Percentiles rank a stretch among this genome's conserved stretches.
Conservation (phyloP, 2,329 filamentous ascomycete genomes). For the Phaeosphaeria sp. region DNA sequence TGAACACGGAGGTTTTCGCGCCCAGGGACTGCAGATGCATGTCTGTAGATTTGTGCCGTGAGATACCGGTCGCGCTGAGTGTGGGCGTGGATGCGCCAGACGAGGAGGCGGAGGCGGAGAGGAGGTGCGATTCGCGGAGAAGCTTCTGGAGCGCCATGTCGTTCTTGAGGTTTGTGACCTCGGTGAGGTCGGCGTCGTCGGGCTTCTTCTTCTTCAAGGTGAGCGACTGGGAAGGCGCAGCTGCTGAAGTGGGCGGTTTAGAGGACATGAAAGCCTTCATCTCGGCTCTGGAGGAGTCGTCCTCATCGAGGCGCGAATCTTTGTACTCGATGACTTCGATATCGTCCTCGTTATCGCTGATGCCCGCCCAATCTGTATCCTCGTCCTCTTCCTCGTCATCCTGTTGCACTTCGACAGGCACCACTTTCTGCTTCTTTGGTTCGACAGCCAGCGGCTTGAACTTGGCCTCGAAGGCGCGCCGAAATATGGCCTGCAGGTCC, state of each 20-base stretch:
- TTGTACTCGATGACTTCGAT: conserved; percentile 54
- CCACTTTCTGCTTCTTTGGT: conserved; percentile 37
- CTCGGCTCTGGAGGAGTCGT: conserved; percentile 61
- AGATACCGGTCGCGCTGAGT: conserved; percentile 65
- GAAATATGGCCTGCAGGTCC: conserved; percentile 76
- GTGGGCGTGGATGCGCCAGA: conserved; percentile 51
- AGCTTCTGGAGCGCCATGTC: conserved; percentile 91
- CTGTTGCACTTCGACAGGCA: conserved; percentile 34
- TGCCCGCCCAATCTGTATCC: conserved; percentile 67
- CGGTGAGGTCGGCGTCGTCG: conserved; percentile 59
- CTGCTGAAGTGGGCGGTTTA: conserved; percentile 56
- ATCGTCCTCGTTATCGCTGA: conserved; percentile 53
- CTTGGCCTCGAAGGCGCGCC: conserved; percentile 83
- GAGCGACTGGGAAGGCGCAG: conserved; percentile 21
- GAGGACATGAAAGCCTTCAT: conserved; percentile 78
- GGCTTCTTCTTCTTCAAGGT: conserved; percentile 22
- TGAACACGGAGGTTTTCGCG: conserved; percentile 74
- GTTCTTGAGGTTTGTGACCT: conserved; percentile 77
- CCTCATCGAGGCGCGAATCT: conserved; percentile 14
- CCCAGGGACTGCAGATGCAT: conserved; percentile 82
- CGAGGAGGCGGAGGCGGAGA: conserved; percentile 64
- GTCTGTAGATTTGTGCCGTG: conserved; percentile 82
- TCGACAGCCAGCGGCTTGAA: conserved; percentile 73
- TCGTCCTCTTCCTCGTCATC: conserved; percentile 41
- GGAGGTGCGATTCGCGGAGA: conserved; percentile 88